A percentile compares a stretch with the other conserved stretches of the same genome.
Evolutionary conservation across 495 filamentous ascomycete genomes (phyloP).

Genomic region (Chaetomium fimeti): DNA sequence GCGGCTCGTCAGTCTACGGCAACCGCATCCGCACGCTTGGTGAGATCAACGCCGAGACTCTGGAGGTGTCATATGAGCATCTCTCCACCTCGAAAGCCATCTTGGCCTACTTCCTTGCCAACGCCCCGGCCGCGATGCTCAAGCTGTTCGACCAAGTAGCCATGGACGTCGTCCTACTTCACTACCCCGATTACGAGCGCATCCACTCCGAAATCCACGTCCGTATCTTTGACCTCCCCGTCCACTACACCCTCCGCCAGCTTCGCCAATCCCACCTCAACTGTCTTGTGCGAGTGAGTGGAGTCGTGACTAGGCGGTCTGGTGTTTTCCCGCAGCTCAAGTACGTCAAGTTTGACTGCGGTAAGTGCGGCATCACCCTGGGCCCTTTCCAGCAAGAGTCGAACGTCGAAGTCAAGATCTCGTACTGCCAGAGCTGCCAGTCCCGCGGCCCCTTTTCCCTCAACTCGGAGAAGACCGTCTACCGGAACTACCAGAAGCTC

Average conservation of each 20-base stretch:
- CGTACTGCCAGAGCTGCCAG: constrained; percentile 97
- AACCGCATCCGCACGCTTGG: constrained; percentile 88
- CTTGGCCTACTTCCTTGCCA: constrained; percentile 95
- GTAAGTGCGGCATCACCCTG: constrained; percentile 85
- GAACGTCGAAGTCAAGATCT: constrained; percentile 91
- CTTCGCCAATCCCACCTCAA: constrained; percentile 95
- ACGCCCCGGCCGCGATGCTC: constrained; percentile 87
- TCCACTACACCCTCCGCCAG: constrained; percentile 95
- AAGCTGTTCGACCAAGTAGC: constrained; percentile 97
- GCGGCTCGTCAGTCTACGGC: constrained; percentile 88
- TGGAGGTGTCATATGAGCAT: constrained; percentile 96
- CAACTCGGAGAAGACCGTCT: constrained; percentile 98
- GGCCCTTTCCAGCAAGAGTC: constrained; percentile 98
- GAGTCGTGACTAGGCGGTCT: constrained; percentile 93
- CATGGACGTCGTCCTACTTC: constrained; percentile 88
- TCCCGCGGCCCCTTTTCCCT: constrained; percentile 92
- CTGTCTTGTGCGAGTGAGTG: constrained; percentile 89
- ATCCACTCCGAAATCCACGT: constrained; percentile 99
- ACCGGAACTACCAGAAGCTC: constrained; percentile 97
- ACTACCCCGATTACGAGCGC: constrained; percentile 96
- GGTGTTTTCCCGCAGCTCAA: constrained; percentile 98
- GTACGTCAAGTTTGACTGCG: constrained; percentile 95
- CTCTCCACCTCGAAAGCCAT: constrained; percentile 87
- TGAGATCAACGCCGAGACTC: constrained; percentile 91
- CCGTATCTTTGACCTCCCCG: constrained; percentile 89